Evolutionary conservation across 495 filamentous ascomycete species (phyloP).

Genomic region (Xylaria intraflava): DNA sequence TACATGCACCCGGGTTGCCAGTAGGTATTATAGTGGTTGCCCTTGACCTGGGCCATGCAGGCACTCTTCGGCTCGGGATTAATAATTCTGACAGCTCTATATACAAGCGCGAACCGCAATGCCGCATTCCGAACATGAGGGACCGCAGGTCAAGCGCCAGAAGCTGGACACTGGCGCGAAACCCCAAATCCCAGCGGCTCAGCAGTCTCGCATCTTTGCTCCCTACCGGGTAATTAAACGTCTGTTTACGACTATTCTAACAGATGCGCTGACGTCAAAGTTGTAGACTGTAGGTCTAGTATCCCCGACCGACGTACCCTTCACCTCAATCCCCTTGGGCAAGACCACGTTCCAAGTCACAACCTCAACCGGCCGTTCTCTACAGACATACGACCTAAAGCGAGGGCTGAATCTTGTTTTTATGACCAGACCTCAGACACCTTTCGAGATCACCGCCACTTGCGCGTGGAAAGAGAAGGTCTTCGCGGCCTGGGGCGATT

Average conservation of each 20-base stretch:
- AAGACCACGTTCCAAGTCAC: slow-evolving; percentile 96
- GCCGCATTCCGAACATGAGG: slow-evolving; percentile 46
- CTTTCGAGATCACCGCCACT: slow-evolving; percentile 76
- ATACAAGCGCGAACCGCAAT: slow-evolving; percentile 17
- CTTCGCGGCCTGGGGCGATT: slow-evolving; percentile 76
- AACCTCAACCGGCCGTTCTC: slow-evolving; percentile 77
- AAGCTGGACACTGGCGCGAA: slow-evolving; percentile 43
- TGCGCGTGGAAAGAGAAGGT: slow-evolving; percentile 81
- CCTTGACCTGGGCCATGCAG: not conserved
- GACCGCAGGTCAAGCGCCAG: slow-evolving; percentile 60
- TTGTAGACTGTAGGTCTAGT: slow-evolving; percentile 82
- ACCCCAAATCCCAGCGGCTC: slow-evolving; percentile 25
- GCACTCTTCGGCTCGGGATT: not conserved
- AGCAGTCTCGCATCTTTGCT: slow-evolving; percentile 73
- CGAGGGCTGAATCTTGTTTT: slow-evolving; percentile 87
- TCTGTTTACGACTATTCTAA: not conserved
- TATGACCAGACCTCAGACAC: slow-evolving; percentile 82
- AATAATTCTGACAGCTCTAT: not conserved
- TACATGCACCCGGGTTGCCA: too few relatives aligned
- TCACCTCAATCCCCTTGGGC: slow-evolving; percentile 78
- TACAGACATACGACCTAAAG: slow-evolving; percentile 92
- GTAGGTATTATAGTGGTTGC: too few relatives aligned
- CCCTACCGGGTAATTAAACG: slow-evolving; percentile 72
- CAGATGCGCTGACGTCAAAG: not conserved
- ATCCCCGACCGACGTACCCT: slow-evolving; percentile 82